Conservation (phyloP, 176 grass and related monocot species). For the Rhynchospora tenuis region DNA sequence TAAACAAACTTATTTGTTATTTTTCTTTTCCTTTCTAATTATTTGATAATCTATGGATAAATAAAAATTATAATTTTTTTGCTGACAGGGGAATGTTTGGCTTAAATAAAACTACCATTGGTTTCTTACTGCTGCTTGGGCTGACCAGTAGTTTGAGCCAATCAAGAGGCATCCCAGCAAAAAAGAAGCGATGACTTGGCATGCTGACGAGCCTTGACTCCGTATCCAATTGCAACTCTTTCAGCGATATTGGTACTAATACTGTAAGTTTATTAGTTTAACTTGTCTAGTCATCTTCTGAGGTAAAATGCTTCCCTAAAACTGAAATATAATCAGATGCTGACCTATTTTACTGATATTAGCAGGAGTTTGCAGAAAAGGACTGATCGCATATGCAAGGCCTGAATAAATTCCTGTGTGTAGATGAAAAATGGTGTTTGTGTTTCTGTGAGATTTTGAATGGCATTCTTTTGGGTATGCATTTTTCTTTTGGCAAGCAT, state of each 20-base stretch:
- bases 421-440: not conserved
- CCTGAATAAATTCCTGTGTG: not conserved
- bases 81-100: not conserved
- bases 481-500: not conserved
- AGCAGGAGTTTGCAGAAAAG: conserved; percentile 13
- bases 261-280: not conserved
- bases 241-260: not conserved
- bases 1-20: not conserved
- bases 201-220: not conserved
- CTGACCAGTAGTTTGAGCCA: conserved; percentile 12
- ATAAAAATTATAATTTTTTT: not conserved
- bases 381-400: not conserved
- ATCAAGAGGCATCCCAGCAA: not conserved
- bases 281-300: not conserved
- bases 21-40: not conserved
- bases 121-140: conserved; percentile 17
- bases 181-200: not conserved
- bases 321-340: not conserved
- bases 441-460: conserved; percentile 5
- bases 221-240: conserved; percentile 8
- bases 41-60: not conserved
- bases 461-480: conserved; percentile 15
- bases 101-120: conserved; percentile 18
- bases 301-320: not conserved
- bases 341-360: not conserved